Evolutionary conservation across 164 flowering plant species (phyloP).

Genomic region (Stephania yunnanensis): DNA sequence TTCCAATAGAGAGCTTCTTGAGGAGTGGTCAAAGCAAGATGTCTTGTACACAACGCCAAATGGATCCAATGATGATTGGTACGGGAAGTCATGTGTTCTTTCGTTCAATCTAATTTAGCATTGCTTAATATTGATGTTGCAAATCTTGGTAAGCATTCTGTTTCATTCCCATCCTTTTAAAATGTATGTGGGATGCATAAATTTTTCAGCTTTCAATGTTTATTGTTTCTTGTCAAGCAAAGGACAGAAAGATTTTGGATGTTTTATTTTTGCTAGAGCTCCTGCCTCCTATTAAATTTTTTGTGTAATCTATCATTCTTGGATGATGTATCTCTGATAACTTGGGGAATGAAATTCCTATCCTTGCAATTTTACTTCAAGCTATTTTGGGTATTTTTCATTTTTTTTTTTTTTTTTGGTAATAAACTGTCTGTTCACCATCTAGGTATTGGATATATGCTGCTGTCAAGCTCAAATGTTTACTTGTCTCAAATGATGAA

Average conservation of each 20-base stretch:
- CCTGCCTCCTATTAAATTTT: not conserved
- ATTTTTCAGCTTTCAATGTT: too few relatives aligned
- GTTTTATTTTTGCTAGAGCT: too few relatives aligned
- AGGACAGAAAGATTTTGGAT: too few relatives aligned
- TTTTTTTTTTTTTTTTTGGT: too few relatives aligned
- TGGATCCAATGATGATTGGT: constrained; percentile 99
- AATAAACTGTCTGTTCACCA: not conserved
- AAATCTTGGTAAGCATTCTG: not conserved
- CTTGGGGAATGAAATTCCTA: not conserved
- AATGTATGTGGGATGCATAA: too few relatives aligned
- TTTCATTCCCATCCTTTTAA: too few relatives aligned
- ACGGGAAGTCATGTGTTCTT: constrained; percentile 11
- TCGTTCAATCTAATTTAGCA: not conserved
- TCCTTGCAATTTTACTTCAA: not conserved
- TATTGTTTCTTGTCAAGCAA: too few relatives aligned
- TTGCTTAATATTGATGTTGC: not conserved
- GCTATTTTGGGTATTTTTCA: not conserved
- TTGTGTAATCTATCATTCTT: not conserved
- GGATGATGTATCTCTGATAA: not conserved
- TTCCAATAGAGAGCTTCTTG: constrained; percentile 41
- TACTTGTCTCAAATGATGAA: constrained; percentile 96
- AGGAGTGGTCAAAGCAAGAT: constrained; percentile 60
- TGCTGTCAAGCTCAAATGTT: constrained; percentile 74
- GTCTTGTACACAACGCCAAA: constrained; percentile 65
- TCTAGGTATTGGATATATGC: constrained; percentile 97